Evolutionary conservation across 2,329 filamentous ascomycete genomes (phyloP).

Genomic region (Gaeumannomyces tritici): DNA sequence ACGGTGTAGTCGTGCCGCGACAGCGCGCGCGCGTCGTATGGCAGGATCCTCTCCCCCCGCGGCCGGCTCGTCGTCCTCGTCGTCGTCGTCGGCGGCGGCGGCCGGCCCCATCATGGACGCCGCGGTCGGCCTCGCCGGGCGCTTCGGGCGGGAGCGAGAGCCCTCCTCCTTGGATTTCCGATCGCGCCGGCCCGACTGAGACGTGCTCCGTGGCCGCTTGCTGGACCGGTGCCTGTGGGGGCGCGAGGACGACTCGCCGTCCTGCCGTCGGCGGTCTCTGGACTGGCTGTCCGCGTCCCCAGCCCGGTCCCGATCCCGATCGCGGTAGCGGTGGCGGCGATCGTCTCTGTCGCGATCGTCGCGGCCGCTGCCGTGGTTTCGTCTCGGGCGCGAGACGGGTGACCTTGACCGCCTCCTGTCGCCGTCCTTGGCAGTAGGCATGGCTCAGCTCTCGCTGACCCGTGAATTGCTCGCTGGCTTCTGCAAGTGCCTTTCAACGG

Average conservation of each 20-base stretch:
- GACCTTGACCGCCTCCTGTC: not conserved
- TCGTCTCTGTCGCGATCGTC: not conserved
- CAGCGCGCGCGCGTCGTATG: slow-evolving; percentile 55
- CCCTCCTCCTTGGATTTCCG: slow-evolving; percentile 19
- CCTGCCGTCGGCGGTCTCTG: not conserved
- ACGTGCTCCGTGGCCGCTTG: slow-evolving; percentile 30
- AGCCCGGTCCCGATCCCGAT: not conserved
- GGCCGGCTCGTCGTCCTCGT: slow-evolving; percentile 16
- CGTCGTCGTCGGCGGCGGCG: slow-evolving; percentile 7
- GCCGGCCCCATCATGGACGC: not conserved
- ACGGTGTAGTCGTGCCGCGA: slow-evolving; percentile 56
- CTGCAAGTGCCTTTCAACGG: not conserved
- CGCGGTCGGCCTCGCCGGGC: not conserved
- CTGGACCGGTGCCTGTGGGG: not conserved
- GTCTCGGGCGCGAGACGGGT: not conserved
- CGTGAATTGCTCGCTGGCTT: not conserved
- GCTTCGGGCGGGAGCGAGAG: not conserved
- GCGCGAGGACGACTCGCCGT: not conserved
- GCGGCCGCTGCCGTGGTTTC: not conserved
- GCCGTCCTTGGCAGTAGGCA: not conserved
- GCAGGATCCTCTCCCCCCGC: slow-evolving; percentile 38
- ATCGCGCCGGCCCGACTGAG: slow-evolving; percentile 21
- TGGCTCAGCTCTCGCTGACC: not conserved
- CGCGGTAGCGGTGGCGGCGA: not conserved
- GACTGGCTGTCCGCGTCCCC: not conserved